A percentile compares a stretch with the other conserved stretches of the same genome.
Evolutionary conservation across 78 protist species (phyloP).

Genomic region (Parvularia atlantis): DNA sequence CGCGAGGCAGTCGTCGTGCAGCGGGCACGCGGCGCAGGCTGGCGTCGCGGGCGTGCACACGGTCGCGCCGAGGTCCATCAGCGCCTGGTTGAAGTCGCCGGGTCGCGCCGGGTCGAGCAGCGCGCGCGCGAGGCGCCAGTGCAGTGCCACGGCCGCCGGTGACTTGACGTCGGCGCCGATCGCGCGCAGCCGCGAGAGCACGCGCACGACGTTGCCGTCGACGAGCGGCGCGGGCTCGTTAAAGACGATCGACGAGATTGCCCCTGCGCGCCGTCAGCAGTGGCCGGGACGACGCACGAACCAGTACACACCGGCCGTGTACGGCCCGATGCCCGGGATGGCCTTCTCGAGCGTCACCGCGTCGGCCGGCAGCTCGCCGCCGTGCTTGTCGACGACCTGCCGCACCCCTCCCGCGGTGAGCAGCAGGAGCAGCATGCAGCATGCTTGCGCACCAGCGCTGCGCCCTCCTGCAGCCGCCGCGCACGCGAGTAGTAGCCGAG

Average conservation of each 20-base stretch:
- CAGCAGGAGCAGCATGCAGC: too few relatives aligned
- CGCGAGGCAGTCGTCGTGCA: conserved; percentile 8
- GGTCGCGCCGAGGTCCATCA: conserved; percentile 83
- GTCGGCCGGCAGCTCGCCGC: conserved; percentile 14
- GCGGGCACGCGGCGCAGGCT: conserved; percentile 47
- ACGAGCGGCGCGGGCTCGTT: conserved; percentile 25
- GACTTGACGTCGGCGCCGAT: conserved; percentile 22
- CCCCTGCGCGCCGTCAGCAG: too few relatives aligned
- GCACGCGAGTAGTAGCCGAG: conserved; percentile 80
- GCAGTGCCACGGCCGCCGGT: not conserved
- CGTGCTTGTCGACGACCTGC: conserved; percentile 2
- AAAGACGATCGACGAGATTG: conserved; percentile 15
- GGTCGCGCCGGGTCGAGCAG: conserved; percentile 37
- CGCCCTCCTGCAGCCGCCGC: conserved; percentile 46
- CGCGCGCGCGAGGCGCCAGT: conserved; percentile 12
- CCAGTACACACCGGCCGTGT: conserved; percentile 49
- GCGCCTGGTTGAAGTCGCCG: conserved; percentile 61
- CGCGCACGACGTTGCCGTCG: conserved; percentile 82
- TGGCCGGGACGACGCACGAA: too few relatives aligned
- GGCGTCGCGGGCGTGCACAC: conserved; percentile 53
- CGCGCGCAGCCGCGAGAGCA: conserved; percentile 51
- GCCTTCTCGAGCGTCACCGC: not conserved
- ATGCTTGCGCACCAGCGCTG: conserved; percentile 7
- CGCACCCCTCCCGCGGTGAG: too few relatives aligned
- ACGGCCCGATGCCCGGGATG: conserved; percentile 63